Evolutionary conservation across 768 basidiomycete species (phyloP), one percentile per base, ranked within the genome.

Genomic region (Podaxis sp.): DNA sequence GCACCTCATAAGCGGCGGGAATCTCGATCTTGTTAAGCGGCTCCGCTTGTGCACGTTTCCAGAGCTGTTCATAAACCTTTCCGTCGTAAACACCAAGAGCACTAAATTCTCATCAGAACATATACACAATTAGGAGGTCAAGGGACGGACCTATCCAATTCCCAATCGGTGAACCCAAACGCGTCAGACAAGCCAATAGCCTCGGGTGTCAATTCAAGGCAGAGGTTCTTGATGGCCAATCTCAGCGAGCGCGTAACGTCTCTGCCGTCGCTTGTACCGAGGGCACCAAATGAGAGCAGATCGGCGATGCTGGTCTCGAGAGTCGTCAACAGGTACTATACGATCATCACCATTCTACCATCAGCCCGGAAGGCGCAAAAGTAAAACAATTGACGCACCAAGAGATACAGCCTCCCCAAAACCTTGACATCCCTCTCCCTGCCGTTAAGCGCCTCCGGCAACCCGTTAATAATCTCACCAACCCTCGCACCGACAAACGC

Each of bases 161-260:
- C 84, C 86, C 88, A 92, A 67, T 92, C 89, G 0, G 83, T 79
- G 66, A 90, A 89, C 0, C 85, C 87, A 69, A 93, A 91, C 2
- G 88, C 85, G 69, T 93, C 90, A 4, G 80, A 85, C 57, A 92
- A 73, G 0, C 85, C 87, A 57, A 92, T 83, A 4, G 81, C 82
- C 62, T 93, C 80, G 0, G 88, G 86, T 0, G 90, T 70, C 11
- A 92, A 65, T 52, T 79, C 77, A 7, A 72, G 66, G 69, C 86
- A 89, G 0, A 83, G 64, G 4, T 68, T 53, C 27, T 82, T 72
- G 63, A 89, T 82, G 4, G 81, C 74, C 22, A 80, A 67, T 11
- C 88, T 82, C 24, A 90, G 70, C 0, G 71, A 72, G 40, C 79
- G 76, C 0, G 82, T 80, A 1, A 80, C 76, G 64, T 89, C 84